Evolutionary conservation across 495 filamentous ascomycete genomes (phyloP).

Genomic region (Lentithecium fluviatile): DNA sequence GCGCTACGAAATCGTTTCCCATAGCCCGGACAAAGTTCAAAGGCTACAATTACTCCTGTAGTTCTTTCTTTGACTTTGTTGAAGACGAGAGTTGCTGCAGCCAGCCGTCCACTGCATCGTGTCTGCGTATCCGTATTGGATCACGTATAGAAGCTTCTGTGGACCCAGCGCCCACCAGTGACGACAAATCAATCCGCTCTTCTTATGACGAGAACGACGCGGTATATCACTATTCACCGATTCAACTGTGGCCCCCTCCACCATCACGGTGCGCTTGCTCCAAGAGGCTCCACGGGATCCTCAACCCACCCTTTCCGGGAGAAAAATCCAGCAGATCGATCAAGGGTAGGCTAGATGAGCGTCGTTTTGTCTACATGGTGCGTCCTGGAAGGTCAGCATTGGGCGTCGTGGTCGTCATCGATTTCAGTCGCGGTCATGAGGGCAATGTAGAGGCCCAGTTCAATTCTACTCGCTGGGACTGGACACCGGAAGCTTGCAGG

Average conservation of each 20-base stretch:
- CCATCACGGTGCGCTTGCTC: constrained; percentile 24
- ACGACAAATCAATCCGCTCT: background rate
- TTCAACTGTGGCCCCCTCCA: constrained; percentile 31
- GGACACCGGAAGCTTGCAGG: constrained; percentile 3
- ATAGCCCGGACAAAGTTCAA: constrained; percentile 35
- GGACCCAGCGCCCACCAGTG: constrained; percentile 4
- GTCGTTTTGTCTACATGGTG: constrained; percentile 29
- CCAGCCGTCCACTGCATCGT: background rate
- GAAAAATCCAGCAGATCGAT: constrained; percentile 3
- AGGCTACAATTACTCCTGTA: constrained; percentile 34
- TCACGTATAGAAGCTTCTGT: constrained; percentile 22
- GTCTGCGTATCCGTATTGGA: constrained; percentile 32
- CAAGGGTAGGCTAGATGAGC: constrained; percentile 27
- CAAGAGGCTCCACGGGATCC: constrained; percentile 23
- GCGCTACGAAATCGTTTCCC: constrained; percentile 27
- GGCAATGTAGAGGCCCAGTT: background rate
- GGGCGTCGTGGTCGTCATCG: constrained; percentile 21
- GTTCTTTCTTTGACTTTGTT: constrained; percentile 39
- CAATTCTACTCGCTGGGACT: constrained; percentile 1
- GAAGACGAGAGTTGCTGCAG: constrained; percentile 35
- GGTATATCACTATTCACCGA: constrained; percentile 14
- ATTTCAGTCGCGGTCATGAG: constrained; percentile 18
- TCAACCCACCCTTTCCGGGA: constrained; percentile 17
- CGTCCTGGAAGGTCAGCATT: background rate
- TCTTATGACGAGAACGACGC: constrained; percentile 2